These are phyloP conservation scores for Phragmites australis DNA, from an alignment of 176 grass and related monocot genomes.

Conservation along the genomic window DNA sequence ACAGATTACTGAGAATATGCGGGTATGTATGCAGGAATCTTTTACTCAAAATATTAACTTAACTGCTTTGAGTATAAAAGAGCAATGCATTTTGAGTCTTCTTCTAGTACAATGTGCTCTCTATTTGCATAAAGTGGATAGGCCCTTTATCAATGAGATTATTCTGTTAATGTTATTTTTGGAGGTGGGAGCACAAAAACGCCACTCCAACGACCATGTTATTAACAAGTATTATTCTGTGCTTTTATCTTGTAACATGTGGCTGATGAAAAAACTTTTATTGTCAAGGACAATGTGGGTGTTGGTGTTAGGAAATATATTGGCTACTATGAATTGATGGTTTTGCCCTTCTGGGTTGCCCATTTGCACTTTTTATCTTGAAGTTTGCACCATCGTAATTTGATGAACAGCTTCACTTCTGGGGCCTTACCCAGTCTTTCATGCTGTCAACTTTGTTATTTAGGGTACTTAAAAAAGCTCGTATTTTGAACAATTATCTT, in stretches of 20 bases:
- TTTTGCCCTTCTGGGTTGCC: too few species aligned
- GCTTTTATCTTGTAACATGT: not conserved
- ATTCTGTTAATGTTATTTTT: not conserved
- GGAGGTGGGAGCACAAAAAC: not conserved
- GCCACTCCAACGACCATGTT: not conserved
- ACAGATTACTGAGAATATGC: conserved; percentile 71
- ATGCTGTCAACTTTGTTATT: not conserved
- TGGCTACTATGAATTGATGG: not conserved
- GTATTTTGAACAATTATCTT: not conserved
- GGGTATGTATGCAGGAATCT: conserved; percentile 42
- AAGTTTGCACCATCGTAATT: not conserved
- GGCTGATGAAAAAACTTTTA: not conserved
- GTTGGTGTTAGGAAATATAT: not conserved
- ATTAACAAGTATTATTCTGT: not conserved
- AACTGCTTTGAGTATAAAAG: not conserved
- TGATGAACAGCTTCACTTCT: not conserved
- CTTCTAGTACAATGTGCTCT: too few species aligned
- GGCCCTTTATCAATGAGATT: not conserved
- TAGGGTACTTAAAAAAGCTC: not conserved
- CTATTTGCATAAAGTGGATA: not conserved
- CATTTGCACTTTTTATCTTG: not conserved
- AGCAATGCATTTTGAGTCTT: not conserved
- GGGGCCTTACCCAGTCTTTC: not conserved
- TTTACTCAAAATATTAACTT: not conserved
- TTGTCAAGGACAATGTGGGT: not conserved